Evolutionary conservation across 1,284 basidiomycete genomes (phyloP).

Genomic region (Sporisorium graminicola): DNA sequence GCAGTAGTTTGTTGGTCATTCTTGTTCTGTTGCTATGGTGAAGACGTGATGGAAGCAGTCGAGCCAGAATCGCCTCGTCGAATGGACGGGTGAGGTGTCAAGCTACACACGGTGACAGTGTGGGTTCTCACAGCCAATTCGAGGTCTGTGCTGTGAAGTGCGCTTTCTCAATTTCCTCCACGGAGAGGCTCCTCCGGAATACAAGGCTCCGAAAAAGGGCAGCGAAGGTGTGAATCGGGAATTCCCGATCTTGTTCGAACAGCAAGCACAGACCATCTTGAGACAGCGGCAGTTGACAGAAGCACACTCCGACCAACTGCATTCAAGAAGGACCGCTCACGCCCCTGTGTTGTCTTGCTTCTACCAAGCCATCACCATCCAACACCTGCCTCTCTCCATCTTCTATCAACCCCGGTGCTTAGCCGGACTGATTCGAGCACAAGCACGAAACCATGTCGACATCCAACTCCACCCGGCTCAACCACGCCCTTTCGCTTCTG

Average conservation of each 20-base stretch:
- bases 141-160: background rate
- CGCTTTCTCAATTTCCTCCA: background rate
- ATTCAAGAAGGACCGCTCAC: background rate
- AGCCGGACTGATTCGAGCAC: too few species aligned
- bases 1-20: constrained; percentile 35
- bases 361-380: background rate
- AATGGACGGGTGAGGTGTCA: background rate
- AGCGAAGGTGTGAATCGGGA: background rate
- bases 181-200: background rate
- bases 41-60: background rate
- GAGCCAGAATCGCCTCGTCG: background rate
- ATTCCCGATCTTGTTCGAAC: background rate
- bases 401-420: background rate
- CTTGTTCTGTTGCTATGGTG: background rate
- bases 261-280: constrained; percentile 33
- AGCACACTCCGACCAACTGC: background rate
- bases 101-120: background rate
- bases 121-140: background rate
- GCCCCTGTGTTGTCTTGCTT: background rate
- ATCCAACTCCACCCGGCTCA: constrained; percentile 20
- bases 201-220: background rate
- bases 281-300: background rate
- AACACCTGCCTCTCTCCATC: background rate
- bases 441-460: constrained; percentile 13
- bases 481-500: constrained; percentile 40